Evolutionary conservation across 2,329 filamentous ascomycete genomes (phyloP), one percentile per base, ranked within the genome.

Genomic region (Phialocephala subalpina): DNA sequence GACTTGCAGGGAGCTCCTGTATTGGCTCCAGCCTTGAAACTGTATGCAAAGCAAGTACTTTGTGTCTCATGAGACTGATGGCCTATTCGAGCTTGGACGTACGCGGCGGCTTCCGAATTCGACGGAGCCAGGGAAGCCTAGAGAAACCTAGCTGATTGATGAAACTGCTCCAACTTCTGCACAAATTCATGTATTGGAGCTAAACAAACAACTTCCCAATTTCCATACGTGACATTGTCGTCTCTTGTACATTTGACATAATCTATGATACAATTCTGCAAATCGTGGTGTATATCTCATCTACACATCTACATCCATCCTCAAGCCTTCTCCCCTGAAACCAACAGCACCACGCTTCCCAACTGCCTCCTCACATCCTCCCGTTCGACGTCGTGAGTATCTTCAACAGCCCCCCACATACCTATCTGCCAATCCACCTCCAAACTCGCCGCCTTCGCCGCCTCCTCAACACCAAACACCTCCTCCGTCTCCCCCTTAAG

Each of bases 301-400:
- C 36, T 8, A 56, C 47, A 36, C 36, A 33, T 52, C 53, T 52
- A n/a, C 38, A 22, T 29, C n/a, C 35, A 35, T 56, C 18, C 42
- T 63, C 62, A 67, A 60, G 58, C 66, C 27, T 70, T 68, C 52
- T 58, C 65, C 1, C 91, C 91, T 63, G 87, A 90, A 11, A 97
- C 91, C 58, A 98, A 81, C 74, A 98, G 77, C 18, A 97, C 85
- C 12, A 93, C 92, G 77, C 93, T 97, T 16, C 95, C 96, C 66
- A 98, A 81, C 81, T 98, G 96, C 74, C 95, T 86, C 76, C 88
- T 87, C 70, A 98, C 73, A 79, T 99, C 96, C 79, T 97, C 95
- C 78, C 90, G 92, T 74, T 97, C 92, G 0, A 99, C 96, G 82
- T 99, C 96, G 80, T 99, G 96, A 33, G 94, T 97, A 79, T 99